Base-by-base conservation (phyloP, 2,329 filamentous ascomycete species). In the Fusarium cyanostomum region DNA sequence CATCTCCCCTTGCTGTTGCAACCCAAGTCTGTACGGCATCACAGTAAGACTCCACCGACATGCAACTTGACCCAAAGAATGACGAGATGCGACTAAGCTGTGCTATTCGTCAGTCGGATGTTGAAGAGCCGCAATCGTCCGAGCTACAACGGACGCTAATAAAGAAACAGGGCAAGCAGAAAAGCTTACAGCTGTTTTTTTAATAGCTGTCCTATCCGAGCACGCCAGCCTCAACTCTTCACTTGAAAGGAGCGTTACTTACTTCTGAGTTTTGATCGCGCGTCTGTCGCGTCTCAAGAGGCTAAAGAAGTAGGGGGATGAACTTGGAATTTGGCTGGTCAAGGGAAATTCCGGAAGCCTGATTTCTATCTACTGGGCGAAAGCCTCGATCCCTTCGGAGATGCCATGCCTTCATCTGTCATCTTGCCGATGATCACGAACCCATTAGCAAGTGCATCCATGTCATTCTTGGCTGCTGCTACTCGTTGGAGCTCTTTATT, bases 41-140 rank as follows among this genome's bases (percentile, higher is more conserved):
- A 30, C 48, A 65, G 31, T 33, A 42, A 35, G n/a, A 39, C 34
- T 39, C 62, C 58, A 62, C 52, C 33, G 54, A 38, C 43, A 48
- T 21, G 39, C 28, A 53, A 48, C 28, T n/a, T 24, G 21, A 15
- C 12, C 57, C 39, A 52, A 56, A 52, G 34, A 37, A 60, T 48
- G 38, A 38, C 27, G 49, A 42, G 44, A 51, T 58, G 44, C 12
- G 46, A 54, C 28, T 54, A 27, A 33, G 24, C 21, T 12, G 34
- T n/a, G 28, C 24, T 37, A 9, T 41, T 48, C 13, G 15, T 21
- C 31, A 35, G 30, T 43, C 31, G 45, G 24, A 38, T 21, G 48
- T 52, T 52, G 35, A 34, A 27, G 43, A 35, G 15, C 43, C 45
- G 27, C 37, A 15, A 50, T 43, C 37, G 33, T 50, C 13, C 35